Base-by-base conservation (phyloP, 768 basidiomycete species). In the Coprinopsis sp. region DNA sequence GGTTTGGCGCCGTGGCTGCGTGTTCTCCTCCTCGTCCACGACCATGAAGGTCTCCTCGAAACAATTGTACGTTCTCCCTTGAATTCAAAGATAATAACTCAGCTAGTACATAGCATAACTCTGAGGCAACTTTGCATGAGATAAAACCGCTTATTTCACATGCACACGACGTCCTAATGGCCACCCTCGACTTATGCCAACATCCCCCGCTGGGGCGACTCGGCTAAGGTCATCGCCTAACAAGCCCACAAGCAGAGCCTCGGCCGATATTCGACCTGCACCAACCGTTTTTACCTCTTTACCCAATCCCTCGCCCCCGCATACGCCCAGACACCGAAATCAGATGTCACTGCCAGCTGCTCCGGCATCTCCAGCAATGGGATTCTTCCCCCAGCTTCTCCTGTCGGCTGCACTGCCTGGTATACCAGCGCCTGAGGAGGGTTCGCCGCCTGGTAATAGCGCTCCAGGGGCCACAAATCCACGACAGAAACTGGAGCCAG, bases 121-220 rank as follows among this genome's bases (percentile, higher is more conserved):
- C n/a, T n/a, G n/a, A n/a, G n/a, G n/a, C n/a, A n/a, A n/a, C n/a
- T n/a, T n/a, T n/a, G n/a, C n/a, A n/a, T n/a, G n/a, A n/a, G n/a
- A n/a, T n/a, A n/a, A n/a, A n/a, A n/a, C n/a, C n/a, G n/a, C n/a
- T n/a, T n/a, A n/a, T n/a, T n/a, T n/a, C n/a, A n/a, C n/a, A n/a
- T n/a, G n/a, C n/a, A n/a, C n/a, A n/a, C n/a, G n/a, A n/a, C n/a
- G n/a, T n/a, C n/a, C n/a, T n/a, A 24, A 67, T 78, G 76, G 70
- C 75, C 10, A 70, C 71, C 7, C 59, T 81, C 33, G 75, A 76
- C 48, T 79, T n/a, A 78, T 54, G 62, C 76, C 47, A 65, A 69
- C 6, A 54, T 75, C 4, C 74, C 76, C 1, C 51, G n/a, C 63
- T 7, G 65, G 63, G 5, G 74, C 74, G 8, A 69, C 67, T 14